Conservation (phyloP, 202 grass and related monocot species). For the Alloteropsis angusta region DNA sequence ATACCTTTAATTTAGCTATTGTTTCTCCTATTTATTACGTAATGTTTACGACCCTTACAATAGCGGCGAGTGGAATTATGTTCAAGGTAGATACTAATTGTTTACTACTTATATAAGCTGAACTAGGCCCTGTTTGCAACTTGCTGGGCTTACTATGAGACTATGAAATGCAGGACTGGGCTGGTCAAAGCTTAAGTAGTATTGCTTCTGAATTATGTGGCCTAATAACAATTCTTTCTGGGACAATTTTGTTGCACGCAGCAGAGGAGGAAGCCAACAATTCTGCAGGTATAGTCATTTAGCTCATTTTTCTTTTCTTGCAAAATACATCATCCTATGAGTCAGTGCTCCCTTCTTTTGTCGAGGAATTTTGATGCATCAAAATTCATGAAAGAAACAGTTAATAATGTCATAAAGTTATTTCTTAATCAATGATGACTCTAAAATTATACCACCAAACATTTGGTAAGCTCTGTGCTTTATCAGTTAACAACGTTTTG, state of each 20-base stretch:
- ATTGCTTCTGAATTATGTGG: conserved; percentile 90
- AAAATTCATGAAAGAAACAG: not conserved
- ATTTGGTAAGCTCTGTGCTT: too few species aligned
- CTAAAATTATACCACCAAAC: too few species aligned
- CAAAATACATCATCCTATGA: not conserved
- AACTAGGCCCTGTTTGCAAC: not conserved
- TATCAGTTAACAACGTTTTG: too few species aligned
- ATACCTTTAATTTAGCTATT: conserved; percentile 84
- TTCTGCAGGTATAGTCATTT: conserved; percentile 34
- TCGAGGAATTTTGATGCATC: not conserved
- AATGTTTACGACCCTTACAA: conserved; percentile 90
- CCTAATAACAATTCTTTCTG: conserved; percentile 79
- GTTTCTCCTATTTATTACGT: conserved; percentile 96
- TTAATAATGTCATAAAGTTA: not conserved
- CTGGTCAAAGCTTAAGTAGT: conserved; percentile 66
- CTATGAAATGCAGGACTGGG: conserved; percentile 59
- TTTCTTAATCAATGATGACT: not conserved
- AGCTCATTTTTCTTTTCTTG: not conserved
- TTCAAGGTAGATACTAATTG: conserved; percentile 59
- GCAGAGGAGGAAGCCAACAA: conserved; percentile 52
- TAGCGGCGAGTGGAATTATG: conserved; percentile 93
- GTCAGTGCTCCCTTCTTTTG: not conserved
- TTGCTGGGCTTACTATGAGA: conserved; percentile 14
- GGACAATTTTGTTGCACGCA: conserved; percentile 77
- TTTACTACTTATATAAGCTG: not conserved